These are phyloP conservation scores for Metahyphopichia silvanorum DNA, from an alignment of 805 yeast genomes.

Conservation along the genomic window DNA sequence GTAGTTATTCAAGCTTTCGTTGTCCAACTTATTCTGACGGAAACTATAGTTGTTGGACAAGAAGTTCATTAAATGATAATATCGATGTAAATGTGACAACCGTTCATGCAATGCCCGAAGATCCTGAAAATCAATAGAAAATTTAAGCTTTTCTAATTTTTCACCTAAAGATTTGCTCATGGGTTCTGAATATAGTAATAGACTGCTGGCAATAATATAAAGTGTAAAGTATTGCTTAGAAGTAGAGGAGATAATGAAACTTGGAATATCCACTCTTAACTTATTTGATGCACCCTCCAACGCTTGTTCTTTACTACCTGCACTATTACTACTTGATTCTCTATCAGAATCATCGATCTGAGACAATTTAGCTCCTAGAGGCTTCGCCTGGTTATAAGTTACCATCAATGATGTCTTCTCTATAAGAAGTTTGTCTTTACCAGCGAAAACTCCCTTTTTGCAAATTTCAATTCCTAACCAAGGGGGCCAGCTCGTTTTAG, in stretches of 20 bases:
- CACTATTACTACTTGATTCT: slow-evolving; percentile 2
- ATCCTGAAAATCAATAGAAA: slow-evolving; percentile 71
- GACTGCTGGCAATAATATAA: slow-evolving; percentile 57
- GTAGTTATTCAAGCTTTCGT: slow-evolving; percentile 45
- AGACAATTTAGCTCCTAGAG: slow-evolving; percentile 18
- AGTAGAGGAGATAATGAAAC: slow-evolving; percentile 63
- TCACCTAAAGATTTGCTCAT: slow-evolving; percentile 54
- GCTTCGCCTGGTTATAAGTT: slow-evolving; percentile 46
- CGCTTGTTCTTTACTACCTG: neutral
- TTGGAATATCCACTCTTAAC: slow-evolving; percentile 65
- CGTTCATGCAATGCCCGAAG: slow-evolving; percentile 45
- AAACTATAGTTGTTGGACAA: slow-evolving; percentile 48
- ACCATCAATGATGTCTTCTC: slow-evolving; percentile 62
- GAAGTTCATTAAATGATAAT: slow-evolving; percentile 36
- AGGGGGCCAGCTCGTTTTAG: slow-evolving; percentile 75
- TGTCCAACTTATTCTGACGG: slow-evolving; percentile 47
- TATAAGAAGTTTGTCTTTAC: slow-evolving; percentile 50
- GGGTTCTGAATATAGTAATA: slow-evolving; percentile 76
- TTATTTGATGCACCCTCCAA: slow-evolving; percentile 24
- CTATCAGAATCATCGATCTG: slow-evolving; percentile 5
- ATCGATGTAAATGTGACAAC: slow-evolving; percentile 48
- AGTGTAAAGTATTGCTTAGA: slow-evolving; percentile 70
- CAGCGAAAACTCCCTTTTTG: slow-evolving; percentile 37
- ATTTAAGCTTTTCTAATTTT: slow-evolving; percentile 58
- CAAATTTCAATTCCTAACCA: slow-evolving; percentile 78